Evolutionary conservation across 192 early-diverging fungal species (phyloP).

Genomic region (Chytriomyces sp.): DNA sequence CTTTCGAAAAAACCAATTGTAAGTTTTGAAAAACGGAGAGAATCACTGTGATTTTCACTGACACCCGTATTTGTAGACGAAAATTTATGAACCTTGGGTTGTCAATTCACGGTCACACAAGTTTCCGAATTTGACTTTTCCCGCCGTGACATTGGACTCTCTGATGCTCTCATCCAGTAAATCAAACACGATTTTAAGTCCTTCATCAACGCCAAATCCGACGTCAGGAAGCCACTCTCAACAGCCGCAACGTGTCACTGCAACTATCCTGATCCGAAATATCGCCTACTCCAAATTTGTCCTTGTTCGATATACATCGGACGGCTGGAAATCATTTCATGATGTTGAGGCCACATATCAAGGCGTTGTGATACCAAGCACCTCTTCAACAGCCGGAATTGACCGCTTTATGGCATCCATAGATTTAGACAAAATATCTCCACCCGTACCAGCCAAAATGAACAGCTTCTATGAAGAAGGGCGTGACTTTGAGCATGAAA

Average conservation of each 20-base stretch:
- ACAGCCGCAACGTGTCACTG: constrained; percentile 63
- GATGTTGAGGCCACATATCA: constrained; percentile 70
- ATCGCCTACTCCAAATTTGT: constrained; percentile 85
- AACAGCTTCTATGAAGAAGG: constrained; percentile 14
- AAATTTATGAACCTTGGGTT: constrained; percentile 30
- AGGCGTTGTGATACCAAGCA: constrained; percentile 55
- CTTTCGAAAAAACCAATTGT: background rate
- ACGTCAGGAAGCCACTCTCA: constrained; percentile 45
- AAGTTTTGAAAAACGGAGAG: background rate
- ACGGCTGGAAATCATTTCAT: constrained; percentile 77
- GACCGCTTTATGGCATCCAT: constrained; percentile 78
- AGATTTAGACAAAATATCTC: constrained; percentile 49
- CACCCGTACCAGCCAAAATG: background rate
- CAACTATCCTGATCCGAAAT: constrained; percentile 80
- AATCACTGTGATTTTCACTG: background rate
- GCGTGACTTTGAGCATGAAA: background rate
- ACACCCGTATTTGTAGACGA: constrained; percentile 1
- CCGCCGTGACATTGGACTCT: constrained; percentile 22
- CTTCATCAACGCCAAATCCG: background rate
- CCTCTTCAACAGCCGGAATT: constrained; percentile 51
- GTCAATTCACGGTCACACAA: constrained; percentile 14
- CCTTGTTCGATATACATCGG: constrained; percentile 77
- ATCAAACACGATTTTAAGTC: background rate
- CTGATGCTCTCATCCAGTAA: constrained; percentile 19
- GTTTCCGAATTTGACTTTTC: background rate